Conservation (phyloP, 1,284 basidiomycete genomes). For the Trametes sp. region DNA sequence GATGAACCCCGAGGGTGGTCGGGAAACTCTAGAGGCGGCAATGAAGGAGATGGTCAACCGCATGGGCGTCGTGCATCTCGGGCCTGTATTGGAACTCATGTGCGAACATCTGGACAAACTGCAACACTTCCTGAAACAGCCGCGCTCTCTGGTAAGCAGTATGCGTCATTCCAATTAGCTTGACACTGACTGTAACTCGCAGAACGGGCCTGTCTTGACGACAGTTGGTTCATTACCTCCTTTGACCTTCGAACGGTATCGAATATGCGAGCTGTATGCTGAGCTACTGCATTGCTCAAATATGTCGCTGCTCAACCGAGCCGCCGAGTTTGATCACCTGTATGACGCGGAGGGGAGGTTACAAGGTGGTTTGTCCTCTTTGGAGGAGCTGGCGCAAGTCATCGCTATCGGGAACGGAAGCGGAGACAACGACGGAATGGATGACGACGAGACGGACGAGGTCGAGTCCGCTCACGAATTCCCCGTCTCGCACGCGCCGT, state of each 20-base stretch:
- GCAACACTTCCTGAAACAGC: conserved; percentile 75
- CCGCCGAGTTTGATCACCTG: conserved; percentile 68
- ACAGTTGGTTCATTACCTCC: conserved; percentile 78
- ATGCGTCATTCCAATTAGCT: conserved; percentile 6
- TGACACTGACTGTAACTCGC: conserved; percentile 20
- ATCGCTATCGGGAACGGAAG: conserved; percentile 68
- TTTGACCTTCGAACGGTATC: conserved; percentile 93
- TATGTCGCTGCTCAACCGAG: conserved; percentile 94
- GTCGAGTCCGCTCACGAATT: conserved; percentile 75
- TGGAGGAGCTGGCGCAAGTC: conserved; percentile 86
- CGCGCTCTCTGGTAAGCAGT: conserved; percentile 74
- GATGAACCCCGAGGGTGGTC: conserved; percentile 62
- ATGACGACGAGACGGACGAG: conserved; percentile 68
- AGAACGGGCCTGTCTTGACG: conserved; percentile 74
- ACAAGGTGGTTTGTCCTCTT: conserved; percentile 79
- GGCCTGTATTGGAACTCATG: conserved; percentile 83
- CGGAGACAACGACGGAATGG: conserved; percentile 63
- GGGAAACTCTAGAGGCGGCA: conserved; percentile 78
- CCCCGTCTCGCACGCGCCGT: conserved; percentile 69
- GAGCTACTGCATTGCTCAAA: conserved; percentile 98
- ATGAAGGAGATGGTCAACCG: conserved; percentile 89
- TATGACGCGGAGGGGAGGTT: conserved; percentile 80
- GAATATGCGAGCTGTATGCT: conserved; percentile 97
- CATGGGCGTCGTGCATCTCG: conserved; percentile 95
- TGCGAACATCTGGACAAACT: conserved; percentile 77